Base-by-base conservation (phyloP, 805 yeast genomes). In the Candida ficus region DNA sequence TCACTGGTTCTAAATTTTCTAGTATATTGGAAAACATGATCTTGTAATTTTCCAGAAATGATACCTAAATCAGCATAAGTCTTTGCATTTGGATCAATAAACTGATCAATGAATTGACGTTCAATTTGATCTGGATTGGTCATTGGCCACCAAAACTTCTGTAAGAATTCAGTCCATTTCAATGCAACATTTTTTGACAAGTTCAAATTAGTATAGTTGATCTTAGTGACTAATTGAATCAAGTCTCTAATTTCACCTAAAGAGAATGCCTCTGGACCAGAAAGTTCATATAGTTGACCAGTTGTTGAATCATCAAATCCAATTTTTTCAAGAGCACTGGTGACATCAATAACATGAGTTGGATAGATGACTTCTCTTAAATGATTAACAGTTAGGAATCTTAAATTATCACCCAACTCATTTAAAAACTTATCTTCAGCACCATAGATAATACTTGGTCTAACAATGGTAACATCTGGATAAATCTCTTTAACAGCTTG, bases 401-500 rank as follows among this genome's bases (percentile, higher is more conserved):
- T 70, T 52, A 73, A 70, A 53, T 73, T 60, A 62, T 77, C 43
- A 12, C 76, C 84, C 62, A 75, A 49, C 57, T 71, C 71, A 63
- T 78, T 80, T 53, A 86, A 67, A 57, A 87, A 76, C 45, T 73
- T 67, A 60, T 83, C 89, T 58, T 81, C 83, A 55, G 80, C 69
- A 25, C 93, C 93, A 57, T 66, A 86, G 76, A 85, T 73, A 37
- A 85, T 86, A 19, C 83, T 78, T 7, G 95, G 95, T 62, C 95
- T 78, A 23, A 86, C 93, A 54, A 87, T 85, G 16, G 95, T 86
- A 36, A 86, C 71, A 54, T 78, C 83, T 21, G 95, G 95, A 40
- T 75, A 60, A 34, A 74, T 73, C 31, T 76, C 86, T 44, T 73
- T 68, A 20, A 82, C 95, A 25, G 73, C 76, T 54, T 76, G 71